phyloP scores from a whole-genome alignment of 306 rosid genomes.

The Parietaria judaica region DNA sequence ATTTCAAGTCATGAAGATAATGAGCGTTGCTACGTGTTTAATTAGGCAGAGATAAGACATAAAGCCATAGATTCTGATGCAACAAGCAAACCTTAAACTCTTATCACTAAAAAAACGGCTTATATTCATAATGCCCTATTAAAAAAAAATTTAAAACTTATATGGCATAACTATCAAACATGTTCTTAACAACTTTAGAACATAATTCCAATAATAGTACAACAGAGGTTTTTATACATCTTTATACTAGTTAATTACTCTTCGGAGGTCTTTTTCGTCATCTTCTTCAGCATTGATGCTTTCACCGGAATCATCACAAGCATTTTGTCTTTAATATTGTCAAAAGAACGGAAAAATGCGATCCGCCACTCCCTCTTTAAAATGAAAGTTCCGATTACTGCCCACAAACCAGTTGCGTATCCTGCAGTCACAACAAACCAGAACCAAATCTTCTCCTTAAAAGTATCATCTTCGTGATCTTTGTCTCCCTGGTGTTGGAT shows the following conservation, averaged over 20 bases:
- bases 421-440: background rate
- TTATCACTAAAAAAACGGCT: too few species aligned
- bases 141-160: too few species aligned
- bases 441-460: constrained; percentile 10
- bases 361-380: constrained; percentile 14
- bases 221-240: background rate
- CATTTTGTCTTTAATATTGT: background rate
- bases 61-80: too few species aligned
- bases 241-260: background rate
- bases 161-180: too few species aligned
- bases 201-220: background rate
- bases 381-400: background rate
- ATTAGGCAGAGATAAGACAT: too few species aligned
- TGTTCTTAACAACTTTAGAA: too few species aligned
- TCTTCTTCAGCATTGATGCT: background rate
- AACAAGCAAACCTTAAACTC: too few species aligned
- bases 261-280: background rate
- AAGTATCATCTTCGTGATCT: background rate
- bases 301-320: background rate
- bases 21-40: too few species aligned
- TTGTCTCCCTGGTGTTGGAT: background rate
- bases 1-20: too few species aligned
- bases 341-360: constrained; percentile 7
- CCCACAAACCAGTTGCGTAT: constrained; percentile 16
- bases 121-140: too few species aligned